A percentile compares a stretch with the other conserved stretches of the same genome.
Conservation (phyloP, 2,329 filamentous ascomycete species). For the Scedosporium apiospermum region DNA sequence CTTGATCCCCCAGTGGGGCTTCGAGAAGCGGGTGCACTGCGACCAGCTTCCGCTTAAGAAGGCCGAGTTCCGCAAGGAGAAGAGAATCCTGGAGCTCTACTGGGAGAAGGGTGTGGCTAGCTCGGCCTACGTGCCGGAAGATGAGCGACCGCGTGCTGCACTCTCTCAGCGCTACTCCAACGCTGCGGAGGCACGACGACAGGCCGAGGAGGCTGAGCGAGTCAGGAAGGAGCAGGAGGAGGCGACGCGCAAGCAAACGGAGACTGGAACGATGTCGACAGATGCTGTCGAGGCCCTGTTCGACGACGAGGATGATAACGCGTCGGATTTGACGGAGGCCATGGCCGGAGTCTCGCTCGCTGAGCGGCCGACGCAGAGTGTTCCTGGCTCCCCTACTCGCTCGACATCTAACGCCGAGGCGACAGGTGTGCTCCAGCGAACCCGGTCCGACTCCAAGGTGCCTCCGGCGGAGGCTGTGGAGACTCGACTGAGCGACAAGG, state of each 20-base stretch:
- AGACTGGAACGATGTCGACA: constrained; percentile 87
- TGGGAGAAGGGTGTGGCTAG: constrained; percentile 99
- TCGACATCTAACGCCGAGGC: constrained; percentile 52
- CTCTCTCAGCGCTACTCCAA: constrained; percentile 65
- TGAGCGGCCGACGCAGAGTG: constrained; percentile 89
- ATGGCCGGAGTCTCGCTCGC: constrained; percentile 83
- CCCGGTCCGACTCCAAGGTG: constrained; percentile 89
- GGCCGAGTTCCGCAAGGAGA: constrained; percentile 97
- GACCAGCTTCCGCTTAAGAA: constrained; percentile 97
- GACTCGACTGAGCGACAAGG: constrained; percentile 78
- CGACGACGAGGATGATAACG: constrained; percentile 83
- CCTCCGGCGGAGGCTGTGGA: constrained; percentile 66
- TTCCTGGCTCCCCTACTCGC: constrained; percentile 81
- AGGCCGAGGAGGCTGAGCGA: constrained; percentile 74
- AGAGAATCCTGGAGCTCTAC: constrained; percentile 88
- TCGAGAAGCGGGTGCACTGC: constrained; percentile 98
- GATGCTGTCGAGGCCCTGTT: constrained; percentile 94
- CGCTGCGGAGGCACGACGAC: constrained; percentile 64
- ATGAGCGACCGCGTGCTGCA: constrained; percentile 83
- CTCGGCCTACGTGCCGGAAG: constrained; percentile 90
- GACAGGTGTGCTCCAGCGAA: constrained; percentile 56
- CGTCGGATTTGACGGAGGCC: constrained; percentile 79
- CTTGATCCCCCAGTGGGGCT: constrained; percentile 94
- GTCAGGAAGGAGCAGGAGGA: constrained; percentile 82
- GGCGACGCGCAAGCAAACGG: constrained; percentile 83